phyloP scores from a whole-genome alignment of 108 stramenopile genomes.

The Fragilariopsis cylindrus region DNA sequence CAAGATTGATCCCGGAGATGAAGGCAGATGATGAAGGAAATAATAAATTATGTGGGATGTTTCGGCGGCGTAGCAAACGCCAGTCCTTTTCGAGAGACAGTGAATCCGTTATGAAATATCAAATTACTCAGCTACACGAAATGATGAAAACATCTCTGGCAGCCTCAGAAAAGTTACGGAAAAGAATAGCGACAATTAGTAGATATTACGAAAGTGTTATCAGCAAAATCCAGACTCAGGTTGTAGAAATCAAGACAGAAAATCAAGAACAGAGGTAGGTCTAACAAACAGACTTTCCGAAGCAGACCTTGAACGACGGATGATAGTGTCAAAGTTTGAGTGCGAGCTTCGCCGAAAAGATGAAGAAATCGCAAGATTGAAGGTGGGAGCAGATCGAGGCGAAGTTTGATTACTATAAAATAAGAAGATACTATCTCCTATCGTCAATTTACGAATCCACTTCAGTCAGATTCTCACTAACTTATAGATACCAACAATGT shows the following conservation, averaged over 20 bases:
- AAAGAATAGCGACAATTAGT: slow-evolving; percentile 22
- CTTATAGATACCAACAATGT: too few species aligned
- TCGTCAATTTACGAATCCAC: too few species aligned
- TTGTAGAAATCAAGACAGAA: slow-evolving; percentile 31
- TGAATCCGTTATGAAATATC: slow-evolving; percentile 23
- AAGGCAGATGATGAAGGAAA: slow-evolving; percentile 12
- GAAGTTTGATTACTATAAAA: background rate
- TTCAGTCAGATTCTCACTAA: too few species aligned
- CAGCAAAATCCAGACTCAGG: slow-evolving; percentile 23
- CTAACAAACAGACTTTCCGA: slow-evolving; percentile 8
- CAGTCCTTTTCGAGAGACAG: slow-evolving; percentile 11
- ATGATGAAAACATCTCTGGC: slow-evolving; percentile 31
- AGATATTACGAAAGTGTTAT: slow-evolving; percentile 37
- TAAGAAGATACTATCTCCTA: too few species aligned
- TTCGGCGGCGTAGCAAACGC: slow-evolving; percentile 15
- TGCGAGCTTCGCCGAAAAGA: slow-evolving; percentile 1
- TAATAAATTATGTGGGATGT: slow-evolving; percentile 22
- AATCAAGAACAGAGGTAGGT: slow-evolving; percentile 15
- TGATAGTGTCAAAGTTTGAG: background rate
- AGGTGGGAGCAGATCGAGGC: slow-evolving; percentile 10
- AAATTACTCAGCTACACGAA: slow-evolving; percentile 26
- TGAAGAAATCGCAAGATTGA: slow-evolving; percentile 11
- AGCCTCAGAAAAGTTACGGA: slow-evolving; percentile 29
- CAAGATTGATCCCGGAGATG: slow-evolving; percentile 1
- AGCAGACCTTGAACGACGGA: slow-evolving; percentile 3